These are phyloP conservation scores for Linnemannia elongata DNA, from an alignment of 192 early-diverging fungal genomes.

Conservation along the genomic window DNA sequence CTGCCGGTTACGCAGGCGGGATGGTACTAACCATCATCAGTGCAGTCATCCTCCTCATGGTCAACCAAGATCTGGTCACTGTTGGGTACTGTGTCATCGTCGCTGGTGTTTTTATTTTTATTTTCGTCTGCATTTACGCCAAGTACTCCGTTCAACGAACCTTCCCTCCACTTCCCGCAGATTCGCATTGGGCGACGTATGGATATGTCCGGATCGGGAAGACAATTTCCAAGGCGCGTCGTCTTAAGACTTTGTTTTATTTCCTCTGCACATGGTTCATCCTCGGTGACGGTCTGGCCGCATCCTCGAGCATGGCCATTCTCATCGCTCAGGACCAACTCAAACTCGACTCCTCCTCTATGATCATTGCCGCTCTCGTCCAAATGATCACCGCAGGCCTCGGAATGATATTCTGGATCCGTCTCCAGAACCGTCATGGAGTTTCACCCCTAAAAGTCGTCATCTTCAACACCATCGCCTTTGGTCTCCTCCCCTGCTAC, in stretches of 20 bases:
- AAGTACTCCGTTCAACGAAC: constrained; percentile 51
- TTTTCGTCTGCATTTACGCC: constrained; percentile 47
- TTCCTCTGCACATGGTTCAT: constrained; percentile 80
- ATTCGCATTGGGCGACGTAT: constrained; percentile 54
- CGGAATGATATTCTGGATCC: constrained; percentile 69
- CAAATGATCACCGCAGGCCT: constrained; percentile 65
- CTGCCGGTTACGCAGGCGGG: constrained; percentile 47
- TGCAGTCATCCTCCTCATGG: constrained; percentile 39
- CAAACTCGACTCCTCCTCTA: constrained; percentile 54
- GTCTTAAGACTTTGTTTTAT: constrained; percentile 68
- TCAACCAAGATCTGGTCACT: constrained; percentile 28
- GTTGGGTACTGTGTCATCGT: constrained; percentile 53
- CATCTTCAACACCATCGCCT: constrained; percentile 64
- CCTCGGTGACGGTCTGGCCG: constrained; percentile 74
- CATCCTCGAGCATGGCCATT: constrained; percentile 67
- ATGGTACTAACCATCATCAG: constrained; percentile 51
- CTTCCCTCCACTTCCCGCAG: constrained; percentile 63
- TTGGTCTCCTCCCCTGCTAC: constrained; percentile 68
- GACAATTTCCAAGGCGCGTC: constrained; percentile 56
- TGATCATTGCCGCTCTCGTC: constrained; percentile 67
- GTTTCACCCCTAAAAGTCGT: constrained; percentile 65
- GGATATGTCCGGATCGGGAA: constrained; percentile 56
- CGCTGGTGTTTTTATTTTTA: constrained; percentile 57
- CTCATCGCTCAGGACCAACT: constrained; percentile 69
- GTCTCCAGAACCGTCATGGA: constrained; percentile 64